A percentile compares a stretch with the other conserved stretches of the same genome.
These are phyloP conservation scores for Lotmaria passim DNA, from an alignment of 208 protist species.

Conservation along the genomic window DNA sequence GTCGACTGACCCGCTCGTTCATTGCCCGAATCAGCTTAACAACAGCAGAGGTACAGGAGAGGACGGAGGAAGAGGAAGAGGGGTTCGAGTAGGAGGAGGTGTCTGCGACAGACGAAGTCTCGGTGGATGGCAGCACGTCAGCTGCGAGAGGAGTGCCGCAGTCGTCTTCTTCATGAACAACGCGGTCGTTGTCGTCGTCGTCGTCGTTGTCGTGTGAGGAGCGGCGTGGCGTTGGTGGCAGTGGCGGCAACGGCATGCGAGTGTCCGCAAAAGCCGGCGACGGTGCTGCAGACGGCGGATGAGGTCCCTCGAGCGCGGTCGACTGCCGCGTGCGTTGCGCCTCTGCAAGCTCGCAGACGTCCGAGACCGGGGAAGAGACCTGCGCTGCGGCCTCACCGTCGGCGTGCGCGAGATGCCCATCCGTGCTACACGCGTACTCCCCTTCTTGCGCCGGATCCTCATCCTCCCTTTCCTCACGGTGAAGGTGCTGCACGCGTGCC, in stretches of 20 bases:
- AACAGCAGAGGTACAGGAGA: constrained; percentile 15
- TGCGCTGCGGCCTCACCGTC: background rate
- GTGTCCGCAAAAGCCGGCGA: background rate
- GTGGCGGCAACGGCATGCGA: background rate
- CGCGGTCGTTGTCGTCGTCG: background rate
- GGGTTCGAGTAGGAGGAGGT: background rate
- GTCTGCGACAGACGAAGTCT: constrained; percentile 3
- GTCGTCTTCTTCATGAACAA: background rate
- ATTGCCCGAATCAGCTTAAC: constrained; percentile 43
- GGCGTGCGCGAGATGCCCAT: too few species aligned
- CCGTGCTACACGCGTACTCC: too few species aligned
- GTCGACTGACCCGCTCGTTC: constrained; percentile 57
- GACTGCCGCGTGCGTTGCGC: too few species aligned
- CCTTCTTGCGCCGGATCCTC: too few species aligned
- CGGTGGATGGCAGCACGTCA: too few species aligned
- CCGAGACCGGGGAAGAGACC: background rate
- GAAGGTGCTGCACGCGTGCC: too few species aligned
- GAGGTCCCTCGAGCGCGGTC: too few species aligned
- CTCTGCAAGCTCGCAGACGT: background rate
- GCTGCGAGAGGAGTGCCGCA: background rate
- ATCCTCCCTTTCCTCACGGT: too few species aligned
- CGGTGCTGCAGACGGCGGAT: too few species aligned
- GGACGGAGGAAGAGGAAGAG: constrained; percentile 14
- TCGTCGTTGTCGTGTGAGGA: background rate
- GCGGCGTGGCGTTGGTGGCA: background rate